A percentile compares a stretch with the other conserved stretches of the same genome.
Evolutionary conservation across 805 yeast species (phyloP).

Genomic region (Dipodascus geniculatus): DNA sequence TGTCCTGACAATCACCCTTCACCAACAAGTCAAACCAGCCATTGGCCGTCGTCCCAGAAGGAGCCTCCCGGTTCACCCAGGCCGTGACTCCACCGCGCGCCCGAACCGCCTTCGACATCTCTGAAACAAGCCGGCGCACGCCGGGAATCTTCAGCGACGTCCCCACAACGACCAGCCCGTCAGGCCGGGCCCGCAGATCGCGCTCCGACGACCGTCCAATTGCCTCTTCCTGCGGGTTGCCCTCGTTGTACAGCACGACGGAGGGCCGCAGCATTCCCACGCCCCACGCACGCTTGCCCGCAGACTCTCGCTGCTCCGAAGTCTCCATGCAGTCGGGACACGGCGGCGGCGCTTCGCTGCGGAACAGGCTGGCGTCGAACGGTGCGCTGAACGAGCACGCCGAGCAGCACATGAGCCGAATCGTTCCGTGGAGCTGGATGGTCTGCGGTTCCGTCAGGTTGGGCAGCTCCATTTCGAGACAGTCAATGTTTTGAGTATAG

Average conservation of each 20-base stretch:
- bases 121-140: constrained; percentile 48
- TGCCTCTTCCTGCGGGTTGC: constrained; percentile 79
- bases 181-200: constrained; percentile 58
- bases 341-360: constrained; percentile 31
- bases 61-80: constrained; percentile 46
- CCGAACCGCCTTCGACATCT: constrained; percentile 46
- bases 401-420: constrained; percentile 60
- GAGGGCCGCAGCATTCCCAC: constrained; percentile 53
- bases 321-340: constrained; percentile 58
- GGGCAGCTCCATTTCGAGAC: constrained; percentile 52
- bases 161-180: constrained; percentile 71
- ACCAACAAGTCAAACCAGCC: constrained; percentile 46
- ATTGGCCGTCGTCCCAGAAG: constrained; percentile 33
- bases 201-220: constrained; percentile 63
- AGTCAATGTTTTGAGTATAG: constrained; percentile 84
- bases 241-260: constrained; percentile 60
- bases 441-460: constrained; percentile 44
- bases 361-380: constrained; percentile 42
- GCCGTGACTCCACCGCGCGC: constrained; percentile 46
- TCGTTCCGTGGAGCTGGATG: constrained; percentile 77
- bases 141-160: constrained; percentile 78
- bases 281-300: constrained; percentile 56
- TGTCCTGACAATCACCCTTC: constrained; percentile 52
- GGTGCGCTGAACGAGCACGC: constrained; percentile 53
- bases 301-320: constrained; percentile 41